Evolutionary conservation across 2,329 filamentous ascomycete species (phyloP).

Genomic region (Neofusicoccum cordaticola): DNA sequence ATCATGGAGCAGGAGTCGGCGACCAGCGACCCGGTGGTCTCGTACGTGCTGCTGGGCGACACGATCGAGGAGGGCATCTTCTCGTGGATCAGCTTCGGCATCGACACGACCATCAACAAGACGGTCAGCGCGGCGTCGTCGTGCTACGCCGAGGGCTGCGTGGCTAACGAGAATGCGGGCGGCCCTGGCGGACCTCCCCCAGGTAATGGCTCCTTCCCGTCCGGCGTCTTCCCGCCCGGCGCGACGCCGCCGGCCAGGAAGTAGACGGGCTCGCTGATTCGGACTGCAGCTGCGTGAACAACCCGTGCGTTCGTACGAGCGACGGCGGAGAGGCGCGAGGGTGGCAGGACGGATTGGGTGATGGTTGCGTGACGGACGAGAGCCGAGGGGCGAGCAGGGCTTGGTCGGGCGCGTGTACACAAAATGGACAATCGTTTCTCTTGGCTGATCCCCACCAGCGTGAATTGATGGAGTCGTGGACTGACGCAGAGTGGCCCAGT

Average conservation of each 20-base stretch:
- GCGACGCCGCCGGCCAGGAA: not conserved
- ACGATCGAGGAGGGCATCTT: slow-evolving; percentile 34
- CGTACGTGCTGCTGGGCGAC: slow-evolving; percentile 58
- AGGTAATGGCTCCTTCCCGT: not conserved
- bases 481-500: no score
- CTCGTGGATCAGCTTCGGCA: slow-evolving; percentile 27
- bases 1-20: slow-evolving; percentile 51
- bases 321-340: not conserved
- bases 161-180: slow-evolving; percentile 12
- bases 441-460: no score
- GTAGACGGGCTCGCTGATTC: not conserved
- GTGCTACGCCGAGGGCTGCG: slow-evolving; percentile 14
- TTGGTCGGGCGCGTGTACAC: not conserved
- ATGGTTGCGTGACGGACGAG: not conserved
- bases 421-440: not conserved
- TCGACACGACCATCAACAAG: slow-evolving; percentile 13
- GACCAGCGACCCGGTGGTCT: slow-evolving; percentile 52
- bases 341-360: not conserved
- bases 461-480: no score
- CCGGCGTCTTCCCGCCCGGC: not conserved
- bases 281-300: not conserved
- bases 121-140: slow-evolving; percentile 6
- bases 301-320: not conserved
- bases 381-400: not conserved
- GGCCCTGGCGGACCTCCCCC: not conserved